Base-by-base conservation (phyloP, 345 rosid species). In the Acer saccharum region DNA sequence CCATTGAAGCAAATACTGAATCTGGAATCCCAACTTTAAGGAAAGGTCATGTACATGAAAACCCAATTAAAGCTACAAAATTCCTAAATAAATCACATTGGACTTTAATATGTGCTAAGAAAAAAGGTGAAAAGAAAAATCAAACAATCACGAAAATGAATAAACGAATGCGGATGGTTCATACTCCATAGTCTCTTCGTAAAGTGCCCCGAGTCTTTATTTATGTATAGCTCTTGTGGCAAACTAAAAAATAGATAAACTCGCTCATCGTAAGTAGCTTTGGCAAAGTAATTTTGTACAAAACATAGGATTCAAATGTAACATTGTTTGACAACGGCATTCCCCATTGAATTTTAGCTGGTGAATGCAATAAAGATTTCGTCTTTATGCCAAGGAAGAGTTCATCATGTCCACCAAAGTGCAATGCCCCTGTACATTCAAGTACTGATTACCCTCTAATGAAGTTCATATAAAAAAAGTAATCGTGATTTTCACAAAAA, bases 91-190 rank as follows among this genome's bases (percentile, higher is more conserved):
- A 23, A 65, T 32, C 10, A 10, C 64, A 60, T 58, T 58, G 23
- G 23, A 7, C n/a, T 14, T 10, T 16, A 32, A 35, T 65, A 62
- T 65, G 43, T 14, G 17, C 44, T 10, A 44, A 1, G 12, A 44
- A 43, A 43, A 43, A 7, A 43, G 46, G 10, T 8, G 46, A 43
- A 44, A 44, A 44, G 50, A 44, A 44, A 44, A 44, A 44, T 44
- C 50, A 44, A 44, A 44, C 60, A 74, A 14, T 16, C 48, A 14
- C 63, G 32, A 52, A 65, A 75, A 50, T 29, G 63, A 75, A 32
- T 35, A 11, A 65, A 32, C 3, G 35, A 65, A 18, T 32, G 11
- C 4, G 20, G 39, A 52, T 61, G 18, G 50, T 48, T 29, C 18
- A 8, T 60, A 3, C 58, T 16, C n/a, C 58, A 29, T n/a, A 32